These are phyloP conservation scores for Yamadazyma diddensiae DNA, from an alignment of 1,139 yeast species.

Conservation along the genomic window DNA sequence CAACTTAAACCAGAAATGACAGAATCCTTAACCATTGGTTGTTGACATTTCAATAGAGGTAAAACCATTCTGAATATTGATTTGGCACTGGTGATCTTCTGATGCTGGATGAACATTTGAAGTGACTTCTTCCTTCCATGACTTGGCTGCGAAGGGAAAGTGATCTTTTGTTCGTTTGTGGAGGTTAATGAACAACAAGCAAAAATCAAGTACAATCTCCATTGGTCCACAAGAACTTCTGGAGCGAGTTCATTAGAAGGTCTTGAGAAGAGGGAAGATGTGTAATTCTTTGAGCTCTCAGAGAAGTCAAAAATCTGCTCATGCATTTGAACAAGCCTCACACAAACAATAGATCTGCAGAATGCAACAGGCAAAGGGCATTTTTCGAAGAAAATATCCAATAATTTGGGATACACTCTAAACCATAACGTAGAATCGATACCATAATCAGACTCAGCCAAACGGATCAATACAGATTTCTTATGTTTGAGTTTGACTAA, in stretches of 20 bases:
- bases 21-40: slow-evolving; percentile 75
- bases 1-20: slow-evolving; percentile 85
- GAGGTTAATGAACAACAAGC: slow-evolving; percentile 92
- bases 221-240: slow-evolving; percentile 76
- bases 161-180: slow-evolving; percentile 75
- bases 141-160: slow-evolving; percentile 58
- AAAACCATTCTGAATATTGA: slow-evolving; percentile 86
- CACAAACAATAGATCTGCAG: slow-evolving; percentile 90
- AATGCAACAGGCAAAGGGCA: slow-evolving; percentile 95
- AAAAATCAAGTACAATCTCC: slow-evolving; percentile 85
- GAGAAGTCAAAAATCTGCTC: slow-evolving; percentile 69
- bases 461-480: slow-evolving; percentile 61
- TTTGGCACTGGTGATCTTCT: slow-evolving; percentile 88
- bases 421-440: slow-evolving; percentile 96
- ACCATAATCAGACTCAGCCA: slow-evolving; percentile 92
- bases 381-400: slow-evolving; percentile 68
- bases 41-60: slow-evolving; percentile 73
- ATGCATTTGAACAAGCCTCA: slow-evolving; percentile 84
- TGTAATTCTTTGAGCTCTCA: slow-evolving; percentile 44
- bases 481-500: slow-evolving; percentile 61
- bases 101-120: slow-evolving; percentile 82
- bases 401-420: slow-evolving; percentile 73
- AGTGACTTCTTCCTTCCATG: slow-evolving; percentile 72
- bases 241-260: slow-evolving; percentile 44
- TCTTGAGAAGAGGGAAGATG: slow-evolving; percentile 37